Evolutionary conservation across 2,329 filamentous ascomycete species (phyloP), one percentile per base, ranked within the genome.

Genomic region (Zasmidium cellare): DNA sequence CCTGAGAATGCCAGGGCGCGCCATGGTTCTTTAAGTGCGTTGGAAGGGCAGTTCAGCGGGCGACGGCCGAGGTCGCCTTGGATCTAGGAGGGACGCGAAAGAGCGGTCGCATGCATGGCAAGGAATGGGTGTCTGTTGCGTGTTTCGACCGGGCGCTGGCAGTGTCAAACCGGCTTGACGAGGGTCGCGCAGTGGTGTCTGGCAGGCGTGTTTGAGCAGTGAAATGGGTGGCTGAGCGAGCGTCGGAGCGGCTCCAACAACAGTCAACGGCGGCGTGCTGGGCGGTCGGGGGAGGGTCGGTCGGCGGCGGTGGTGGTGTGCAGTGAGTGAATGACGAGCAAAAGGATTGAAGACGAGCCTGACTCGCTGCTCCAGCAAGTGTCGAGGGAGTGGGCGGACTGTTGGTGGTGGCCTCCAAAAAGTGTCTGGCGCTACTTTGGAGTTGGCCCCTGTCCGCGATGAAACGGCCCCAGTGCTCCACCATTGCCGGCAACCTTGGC

Each of bases 1-100:
- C 48, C 52, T 57, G 20, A 66, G 38, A 46, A 67, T 58, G 58
- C 58, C 61, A 31, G 65, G 65, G 25, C 65, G 63, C 48, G 65
- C 57, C 64, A 66, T 66, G 49, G 19, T 55, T 45, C 38, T 28
- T 46, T 45, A 44, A 12, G 47, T 41, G 48, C 48, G 22, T 35
- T 23, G 46, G 46, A 31, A 28, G 25, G 25, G 25, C 25, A 28
- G 31, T 35, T 35, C 46, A 12, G 22, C 31, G 35, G 28, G 16
- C 23, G 41, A 28, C 31, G 35, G 28, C 23, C 23, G 41, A 16
- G n/a, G 55, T 41, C 14, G 41, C 35, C 20, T 46, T 38, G 25
- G 41, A 44, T 49, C 45, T 57, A 53, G 48, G 20, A n/a, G 49
- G 48, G 38, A 19, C 2, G 3, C 16, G 41, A 41, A n/a, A 25